Evolutionary conservation across 1,284 basidiomycete genomes (phyloP).

Genomic region (Phlebopus sp.): DNA sequence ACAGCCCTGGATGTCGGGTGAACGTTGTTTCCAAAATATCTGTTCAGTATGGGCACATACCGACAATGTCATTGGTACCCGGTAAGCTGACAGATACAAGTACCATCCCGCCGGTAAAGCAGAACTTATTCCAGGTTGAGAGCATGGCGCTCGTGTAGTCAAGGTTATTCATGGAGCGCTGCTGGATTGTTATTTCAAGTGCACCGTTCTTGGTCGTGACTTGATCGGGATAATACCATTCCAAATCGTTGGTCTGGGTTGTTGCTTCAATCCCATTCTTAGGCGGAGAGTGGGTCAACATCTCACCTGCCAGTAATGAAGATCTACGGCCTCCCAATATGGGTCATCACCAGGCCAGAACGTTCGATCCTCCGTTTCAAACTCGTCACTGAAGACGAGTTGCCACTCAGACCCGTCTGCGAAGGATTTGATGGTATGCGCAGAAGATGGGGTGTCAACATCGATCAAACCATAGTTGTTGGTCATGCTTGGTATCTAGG

Average conservation of each 20-base stretch:
- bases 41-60: slow-evolving; percentile 53
- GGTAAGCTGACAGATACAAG: slow-evolving; percentile 79
- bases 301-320: slow-evolving; percentile 37
- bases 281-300: not conserved
- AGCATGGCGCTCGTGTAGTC: slow-evolving; percentile 74
- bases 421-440: slow-evolving; percentile 44
- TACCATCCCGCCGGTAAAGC: slow-evolving; percentile 86
- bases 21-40: slow-evolving; percentile 1
- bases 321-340: slow-evolving; percentile 59
- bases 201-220: slow-evolving; percentile 77
- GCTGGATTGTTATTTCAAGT: slow-evolving; percentile 74
- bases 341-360: slow-evolving; percentile 72
- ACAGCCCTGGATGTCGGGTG: slow-evolving; percentile 21
- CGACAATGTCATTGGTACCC: slow-evolving; percentile 55
- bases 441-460: slow-evolving; percentile 50
- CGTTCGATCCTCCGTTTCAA: slow-evolving; percentile 74
- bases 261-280: not conserved
- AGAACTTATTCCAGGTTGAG: slow-evolving; percentile 88
- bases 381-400: slow-evolving; percentile 89
- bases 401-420: slow-evolving; percentile 48
- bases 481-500: slow-evolving; percentile 35
- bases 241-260: slow-evolving; percentile 47
- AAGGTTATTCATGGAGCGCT: slow-evolving; percentile 68
- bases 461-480: slow-evolving; percentile 60
- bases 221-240: slow-evolving; percentile 79